A percentile compares a stretch with the other conserved stretches of the same genome.
Evolutionary conservation across 257 asterid genomes (phyloP).

Genomic region (Handroanthus guayacan): DNA sequence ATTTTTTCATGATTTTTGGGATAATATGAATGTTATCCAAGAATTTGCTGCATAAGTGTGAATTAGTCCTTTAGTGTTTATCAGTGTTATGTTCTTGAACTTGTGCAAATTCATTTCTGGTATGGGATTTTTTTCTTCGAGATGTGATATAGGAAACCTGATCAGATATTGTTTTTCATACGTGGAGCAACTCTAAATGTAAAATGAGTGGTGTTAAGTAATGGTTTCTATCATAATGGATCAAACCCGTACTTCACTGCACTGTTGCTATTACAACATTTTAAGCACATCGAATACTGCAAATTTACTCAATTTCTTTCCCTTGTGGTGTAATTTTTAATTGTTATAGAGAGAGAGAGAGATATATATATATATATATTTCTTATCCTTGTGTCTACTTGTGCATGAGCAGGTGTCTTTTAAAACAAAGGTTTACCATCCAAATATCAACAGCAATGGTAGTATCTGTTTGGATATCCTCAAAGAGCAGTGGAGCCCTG

Average conservation of each 20-base stretch:
- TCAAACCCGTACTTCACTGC: background rate
- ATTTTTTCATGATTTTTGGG: background rate
- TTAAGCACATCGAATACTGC: background rate
- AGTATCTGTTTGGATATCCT: slow-evolving; percentile 57
- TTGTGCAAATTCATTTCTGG: background rate
- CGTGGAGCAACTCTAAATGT: background rate
- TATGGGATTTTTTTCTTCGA: background rate
- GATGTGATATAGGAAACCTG: background rate
- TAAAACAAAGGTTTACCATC: slow-evolving; percentile 56
- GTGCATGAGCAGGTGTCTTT: slow-evolving; percentile 44
- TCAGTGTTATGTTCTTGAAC: background rate
- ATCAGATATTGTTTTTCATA: background rate
- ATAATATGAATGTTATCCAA: background rate
- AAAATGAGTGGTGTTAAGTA: too few species aligned
- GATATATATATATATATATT: too few species aligned
- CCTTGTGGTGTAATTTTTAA: background rate
- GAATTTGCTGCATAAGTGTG: background rate
- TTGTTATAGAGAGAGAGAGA: background rate
- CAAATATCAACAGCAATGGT: slow-evolving; percentile 59
- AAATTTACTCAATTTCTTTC: background rate
- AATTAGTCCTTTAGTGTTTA: background rate
- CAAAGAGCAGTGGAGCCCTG: slow-evolving; percentile 63
- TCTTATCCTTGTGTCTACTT: background rate
- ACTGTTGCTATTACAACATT: background rate
- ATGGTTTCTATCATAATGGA: too few species aligned